phyloP scores from a whole-genome alignment of 2,329 filamentous ascomycete genomes.

The Epichloe glyceriae region DNA sequence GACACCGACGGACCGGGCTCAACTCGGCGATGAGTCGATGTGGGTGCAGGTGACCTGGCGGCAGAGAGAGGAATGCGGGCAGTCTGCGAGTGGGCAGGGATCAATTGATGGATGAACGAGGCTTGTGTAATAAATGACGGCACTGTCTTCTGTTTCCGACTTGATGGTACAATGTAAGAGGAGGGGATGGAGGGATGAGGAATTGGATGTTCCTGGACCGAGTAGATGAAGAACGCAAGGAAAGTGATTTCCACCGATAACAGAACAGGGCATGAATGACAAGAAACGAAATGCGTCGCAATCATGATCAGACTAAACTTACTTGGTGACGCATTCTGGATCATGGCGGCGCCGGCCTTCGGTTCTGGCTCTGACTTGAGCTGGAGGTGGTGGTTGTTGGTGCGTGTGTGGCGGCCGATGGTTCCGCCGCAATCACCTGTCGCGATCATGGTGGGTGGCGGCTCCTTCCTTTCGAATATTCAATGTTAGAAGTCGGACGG shows the following conservation, averaged over 20 bases:
- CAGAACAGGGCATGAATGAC: background rate
- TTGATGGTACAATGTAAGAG: background rate
- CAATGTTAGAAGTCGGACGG: too few species aligned
- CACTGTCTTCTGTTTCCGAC: background rate
- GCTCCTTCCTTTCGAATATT: background rate
- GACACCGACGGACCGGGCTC: background rate
- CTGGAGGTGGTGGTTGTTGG: background rate
- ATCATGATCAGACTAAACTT: background rate
- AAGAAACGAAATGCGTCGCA: background rate
- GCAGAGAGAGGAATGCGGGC: background rate
- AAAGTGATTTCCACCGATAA: background rate
- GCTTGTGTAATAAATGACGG: background rate
- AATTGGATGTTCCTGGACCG: background rate
- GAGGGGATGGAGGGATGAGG: background rate
- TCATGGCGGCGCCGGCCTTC: background rate
- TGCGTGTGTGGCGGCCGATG: slow-evolving; percentile 5
- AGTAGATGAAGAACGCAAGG: too few species aligned
- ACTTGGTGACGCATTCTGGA: slow-evolving; percentile 3
- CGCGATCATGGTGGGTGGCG: background rate
- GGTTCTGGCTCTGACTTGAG: background rate
- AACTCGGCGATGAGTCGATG: background rate
- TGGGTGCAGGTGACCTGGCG: background rate
- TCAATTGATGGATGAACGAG: background rate
- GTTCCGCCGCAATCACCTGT: slow-evolving; percentile 1
- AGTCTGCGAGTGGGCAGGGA: background rate